Base-by-base conservation (phyloP, 768 basidiomycete genomes). In the Agaricus blazei region DNA sequence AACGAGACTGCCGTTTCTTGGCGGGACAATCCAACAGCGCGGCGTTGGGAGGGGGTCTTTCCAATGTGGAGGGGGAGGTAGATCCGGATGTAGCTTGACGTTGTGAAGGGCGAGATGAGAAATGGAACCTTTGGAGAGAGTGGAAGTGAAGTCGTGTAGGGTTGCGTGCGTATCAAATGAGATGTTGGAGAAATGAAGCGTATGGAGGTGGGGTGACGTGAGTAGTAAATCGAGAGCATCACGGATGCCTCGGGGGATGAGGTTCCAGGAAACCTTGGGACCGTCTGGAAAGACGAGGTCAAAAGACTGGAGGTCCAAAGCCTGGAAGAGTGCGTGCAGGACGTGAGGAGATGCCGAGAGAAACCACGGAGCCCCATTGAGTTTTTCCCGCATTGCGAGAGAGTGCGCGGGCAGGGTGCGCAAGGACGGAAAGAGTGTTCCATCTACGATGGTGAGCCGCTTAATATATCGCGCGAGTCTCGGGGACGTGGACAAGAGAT, bases 241-340 rank as follows among this genome's bases (percentile, higher is more conserved):
- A 4, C 15, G 53, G 36, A 47, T 48, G 15, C 24, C 54, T 11
- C 8, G 40, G 34, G 54, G 40, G 40, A 55, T 55, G 40, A 19
- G 27, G 24, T 48, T 23, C 54, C 54, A 55, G n/a, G 46, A 24
- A 4, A 55, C 38, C 23, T 41, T 48, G 9, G 54, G 46, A 41
- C 46, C 54, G 38, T 55, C 54, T 26, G 29, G 54, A 23, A 55
- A 55, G 27, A 48, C 38, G 46, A 55, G 54, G 40, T 55, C 54
- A 3, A 55, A 48, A 4, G 38, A 23, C 7, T n/a, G 47, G 6
- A 55, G 19, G 12, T 34, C 4, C 8, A 55, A 47, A 14, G 48
- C 41, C n/a, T 34, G 26, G 19, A 55, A 42, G 6, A 55, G 47
- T 12, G 40, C 12, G 26, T 40, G 26, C 9, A 55, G 29, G n/a